Evolutionary conservation across 2,329 filamentous ascomycete genomes (phyloP).

Genomic region (Ophidiomyces ophidiicola): DNA sequence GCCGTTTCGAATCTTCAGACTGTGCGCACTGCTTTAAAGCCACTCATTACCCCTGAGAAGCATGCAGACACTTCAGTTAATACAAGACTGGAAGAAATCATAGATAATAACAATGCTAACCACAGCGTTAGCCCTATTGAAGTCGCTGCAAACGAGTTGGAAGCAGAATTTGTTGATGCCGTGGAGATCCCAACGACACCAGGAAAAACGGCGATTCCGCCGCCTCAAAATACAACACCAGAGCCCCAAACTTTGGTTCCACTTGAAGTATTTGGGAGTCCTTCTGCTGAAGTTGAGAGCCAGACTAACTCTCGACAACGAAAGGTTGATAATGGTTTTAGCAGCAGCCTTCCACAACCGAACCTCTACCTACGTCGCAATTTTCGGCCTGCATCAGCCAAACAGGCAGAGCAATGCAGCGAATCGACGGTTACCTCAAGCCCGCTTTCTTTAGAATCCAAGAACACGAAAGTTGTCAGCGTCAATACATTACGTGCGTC

Average conservation of each 20-base stretch:
- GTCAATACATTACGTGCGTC: too few relatives aligned
- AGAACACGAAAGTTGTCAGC: too few relatives aligned
- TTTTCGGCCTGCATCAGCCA: too few relatives aligned
- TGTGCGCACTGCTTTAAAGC: conserved; percentile 1
- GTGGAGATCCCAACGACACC: not conserved
- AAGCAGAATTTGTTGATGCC: not conserved
- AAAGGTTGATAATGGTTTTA: conserved; percentile 16
- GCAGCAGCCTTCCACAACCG: conserved; percentile 18
- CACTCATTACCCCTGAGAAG: not conserved
- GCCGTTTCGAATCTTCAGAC: conserved; percentile 8
- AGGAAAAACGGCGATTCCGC: not conserved
- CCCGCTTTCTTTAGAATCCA: not conserved
- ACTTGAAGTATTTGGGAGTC: conserved; percentile 14
- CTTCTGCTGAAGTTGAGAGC: conserved; percentile 7
- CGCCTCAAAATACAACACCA: not conserved
- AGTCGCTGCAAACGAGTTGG: not conserved
- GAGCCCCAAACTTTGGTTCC: conserved; percentile 5
- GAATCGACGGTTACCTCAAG: not conserved
- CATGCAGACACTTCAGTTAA: not conserved
- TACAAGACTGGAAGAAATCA: too few relatives aligned
- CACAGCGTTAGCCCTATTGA: not conserved
- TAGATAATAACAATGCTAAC: not conserved
- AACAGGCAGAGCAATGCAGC: not conserved
- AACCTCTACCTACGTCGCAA: not conserved
- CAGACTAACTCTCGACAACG: conserved; percentile 11